These are phyloP conservation scores for Calocybe cyanea DNA, from an alignment of 768 basidiomycete genomes.

Conservation along the genomic window DNA sequence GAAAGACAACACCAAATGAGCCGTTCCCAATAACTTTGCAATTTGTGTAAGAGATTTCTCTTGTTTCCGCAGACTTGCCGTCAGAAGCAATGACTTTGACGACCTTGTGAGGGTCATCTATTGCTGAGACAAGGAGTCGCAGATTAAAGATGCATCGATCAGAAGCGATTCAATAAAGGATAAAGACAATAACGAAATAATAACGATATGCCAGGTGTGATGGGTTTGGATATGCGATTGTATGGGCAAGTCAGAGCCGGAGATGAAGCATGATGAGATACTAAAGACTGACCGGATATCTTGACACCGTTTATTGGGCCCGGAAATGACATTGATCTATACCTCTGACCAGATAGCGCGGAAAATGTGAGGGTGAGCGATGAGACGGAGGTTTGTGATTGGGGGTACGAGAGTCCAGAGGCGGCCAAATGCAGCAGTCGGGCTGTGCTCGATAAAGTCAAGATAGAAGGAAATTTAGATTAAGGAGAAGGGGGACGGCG, in stretches of 20 bases:
- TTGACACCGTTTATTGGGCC: conserved; percentile 87
- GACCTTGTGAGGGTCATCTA: conserved; percentile 96
- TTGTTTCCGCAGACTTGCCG: conserved; percentile 87
- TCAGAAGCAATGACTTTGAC: conserved; percentile 94
- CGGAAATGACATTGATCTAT: conserved; percentile 60
- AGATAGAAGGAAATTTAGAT: conserved; percentile 16
- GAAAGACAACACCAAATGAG: conserved; percentile 98
- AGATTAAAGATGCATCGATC: conserved; percentile 29
- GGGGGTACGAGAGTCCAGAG: conserved; percentile 13
- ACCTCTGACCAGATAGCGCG: conserved; percentile 7
- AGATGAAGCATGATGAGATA: conserved; percentile 21
- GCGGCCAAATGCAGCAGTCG: conserved; percentile 4
- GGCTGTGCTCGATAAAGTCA: conserved; percentile 5
- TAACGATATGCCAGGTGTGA: conserved; percentile 10
- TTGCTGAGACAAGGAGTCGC: conserved; percentile 40
- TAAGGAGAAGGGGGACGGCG: conserved; percentile 18
- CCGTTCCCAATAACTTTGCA: conserved; percentile 99
- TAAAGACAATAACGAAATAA: conserved; percentile 6
- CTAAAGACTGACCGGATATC: conserved; percentile 66
- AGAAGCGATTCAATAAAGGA: conserved; percentile 27
- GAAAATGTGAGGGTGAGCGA: conserved; percentile 10
- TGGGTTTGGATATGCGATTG: conserved; percentile 26
- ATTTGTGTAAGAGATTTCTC: conserved; percentile 90
- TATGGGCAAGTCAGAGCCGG: conserved; percentile 18
- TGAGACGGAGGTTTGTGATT: conserved; percentile 3